Conservation (phyloP, 805 yeast species). For the Debaryomyces maramus region DNA sequence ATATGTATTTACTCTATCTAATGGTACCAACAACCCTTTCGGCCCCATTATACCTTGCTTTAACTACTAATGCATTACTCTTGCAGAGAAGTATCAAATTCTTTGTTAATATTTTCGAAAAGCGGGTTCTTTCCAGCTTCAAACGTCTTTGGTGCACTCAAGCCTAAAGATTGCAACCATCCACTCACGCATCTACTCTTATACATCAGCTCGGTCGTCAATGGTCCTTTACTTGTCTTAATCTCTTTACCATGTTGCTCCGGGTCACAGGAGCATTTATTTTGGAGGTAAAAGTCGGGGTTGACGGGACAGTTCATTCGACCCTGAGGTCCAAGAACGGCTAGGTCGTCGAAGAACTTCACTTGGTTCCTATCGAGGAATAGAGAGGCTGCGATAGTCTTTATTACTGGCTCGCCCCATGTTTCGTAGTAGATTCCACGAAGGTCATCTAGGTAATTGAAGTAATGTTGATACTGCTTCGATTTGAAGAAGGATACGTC, state of each 20-base stretch:
- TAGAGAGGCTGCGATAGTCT: slow-evolving; percentile 14
- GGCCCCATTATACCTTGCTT: no score
- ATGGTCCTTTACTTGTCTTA: slow-evolving; percentile 2
- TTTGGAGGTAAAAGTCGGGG: slow-evolving; percentile 6
- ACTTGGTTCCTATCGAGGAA: slow-evolving; percentile 10
- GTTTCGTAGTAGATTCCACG: slow-evolving; percentile 12
- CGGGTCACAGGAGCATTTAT: slow-evolving; percentile 12
- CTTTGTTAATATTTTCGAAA: no score
- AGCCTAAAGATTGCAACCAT: slow-evolving; percentile 4
- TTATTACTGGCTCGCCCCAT: slow-evolving; percentile 15
- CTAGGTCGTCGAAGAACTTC: slow-evolving; percentile 14
- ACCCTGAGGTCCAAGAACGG: slow-evolving; percentile 10
- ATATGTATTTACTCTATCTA: no score
- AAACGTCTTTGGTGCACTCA: slow-evolving; percentile 3
- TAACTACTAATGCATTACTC: no score
- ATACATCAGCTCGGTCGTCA: neutral
- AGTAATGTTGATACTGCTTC: slow-evolving; percentile 11
- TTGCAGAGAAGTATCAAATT: no score
- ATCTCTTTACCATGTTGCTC: slow-evolving; percentile 1
- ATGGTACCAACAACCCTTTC: no score
- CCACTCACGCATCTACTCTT: slow-evolving; percentile 4
- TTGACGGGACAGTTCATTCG: slow-evolving; percentile 14
- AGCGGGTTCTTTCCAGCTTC: neutral
- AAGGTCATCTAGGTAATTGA: slow-evolving; percentile 11
- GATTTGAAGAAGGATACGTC: slow-evolving; percentile 10